A percentile compares a stretch with the other conserved stretches of the same genome.
phyloP scores from a whole-genome alignment of 2,329 filamentous ascomycete genomes.

The Penicillium decumbens region DNA sequence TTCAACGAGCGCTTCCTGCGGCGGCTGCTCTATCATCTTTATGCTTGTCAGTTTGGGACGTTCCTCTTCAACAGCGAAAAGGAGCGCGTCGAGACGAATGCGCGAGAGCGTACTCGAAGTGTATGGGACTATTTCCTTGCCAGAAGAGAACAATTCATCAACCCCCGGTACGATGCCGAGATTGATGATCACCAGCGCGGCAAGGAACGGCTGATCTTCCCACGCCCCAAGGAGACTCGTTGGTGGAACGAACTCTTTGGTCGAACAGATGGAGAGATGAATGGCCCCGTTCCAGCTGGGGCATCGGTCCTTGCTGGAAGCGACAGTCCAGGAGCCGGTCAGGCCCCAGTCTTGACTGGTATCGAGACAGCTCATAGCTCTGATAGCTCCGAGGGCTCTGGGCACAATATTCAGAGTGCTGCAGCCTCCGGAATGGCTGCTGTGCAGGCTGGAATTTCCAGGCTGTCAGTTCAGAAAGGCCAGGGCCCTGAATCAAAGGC shows the following conservation, averaged over 20 bases:
- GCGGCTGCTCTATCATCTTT: constrained; percentile 84
- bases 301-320: constrained; percentile 41
- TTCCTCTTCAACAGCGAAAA: constrained; percentile 96
- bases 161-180: constrained; percentile 68
- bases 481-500: constrained; percentile 27
- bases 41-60: constrained; percentile 94
- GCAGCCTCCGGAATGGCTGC: constrained; percentile 37
- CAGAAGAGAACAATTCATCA: constrained; percentile 73
- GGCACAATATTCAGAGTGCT: constrained; percentile 26
- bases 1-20: constrained; percentile 93
- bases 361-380: constrained; percentile 57
- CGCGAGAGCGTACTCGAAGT: constrained; percentile 69
- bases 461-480: constrained; percentile 39
- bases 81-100: constrained; percentile 67
- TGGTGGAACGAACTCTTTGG: constrained; percentile 94
- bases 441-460: constrained; percentile 45
- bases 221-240: constrained; percentile 68
- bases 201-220: constrained; percentile 78
- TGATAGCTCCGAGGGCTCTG: constrained; percentile 43
- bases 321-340: constrained; percentile 26
- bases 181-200: constrained; percentile 76
- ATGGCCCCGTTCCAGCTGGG: constrained; percentile 56
- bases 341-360: constrained; percentile 54
- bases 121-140: constrained; percentile 96
- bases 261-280: constrained; percentile 88